Conservation (phyloP, 345 rosid genomes). For the Toxicodendron radicans region DNA sequence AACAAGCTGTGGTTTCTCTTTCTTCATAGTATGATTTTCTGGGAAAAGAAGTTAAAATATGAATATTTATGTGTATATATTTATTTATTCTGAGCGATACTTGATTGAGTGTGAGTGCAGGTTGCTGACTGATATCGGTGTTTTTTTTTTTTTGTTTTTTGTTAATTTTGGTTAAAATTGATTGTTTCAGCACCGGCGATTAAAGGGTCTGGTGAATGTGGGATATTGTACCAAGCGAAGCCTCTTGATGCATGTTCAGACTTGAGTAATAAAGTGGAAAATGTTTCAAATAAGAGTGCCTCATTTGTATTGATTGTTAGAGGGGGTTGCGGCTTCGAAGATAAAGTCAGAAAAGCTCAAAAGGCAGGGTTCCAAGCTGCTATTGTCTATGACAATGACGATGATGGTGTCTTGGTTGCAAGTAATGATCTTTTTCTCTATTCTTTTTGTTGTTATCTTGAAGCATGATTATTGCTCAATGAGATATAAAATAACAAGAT, state of each 20-base stretch:
- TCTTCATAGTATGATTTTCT: neutral
- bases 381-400: constrained; percentile 64
- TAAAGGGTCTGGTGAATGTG: constrained; percentile 67
- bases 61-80: too few relatives aligned
- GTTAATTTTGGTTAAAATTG: constrained; percentile 15
- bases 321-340: constrained; percentile 90
- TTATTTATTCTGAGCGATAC: too few relatives aligned
- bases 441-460: neutral
- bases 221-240: constrained; percentile 56
- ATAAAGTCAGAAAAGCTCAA: constrained; percentile 85
- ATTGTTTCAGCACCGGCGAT: constrained; percentile 65
- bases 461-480: neutral
- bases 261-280: constrained; percentile 49
- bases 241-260: constrained; percentile 79
- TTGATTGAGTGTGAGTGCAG: too few relatives aligned
- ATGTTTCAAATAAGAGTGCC: constrained; percentile 39
- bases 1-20: neutral
- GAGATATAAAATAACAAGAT: neutral
- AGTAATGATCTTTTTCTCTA: constrained; percentile 49
- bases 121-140: neutral
- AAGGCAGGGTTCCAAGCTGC: constrained; percentile 82
- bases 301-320: constrained; percentile 67
- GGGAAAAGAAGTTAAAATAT: neutral
- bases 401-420: constrained; percentile 64
- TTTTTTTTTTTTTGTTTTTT: neutral